Conservation (phyloP, 768 basidiomycete genomes). For the Amanita rimosa region DNA sequence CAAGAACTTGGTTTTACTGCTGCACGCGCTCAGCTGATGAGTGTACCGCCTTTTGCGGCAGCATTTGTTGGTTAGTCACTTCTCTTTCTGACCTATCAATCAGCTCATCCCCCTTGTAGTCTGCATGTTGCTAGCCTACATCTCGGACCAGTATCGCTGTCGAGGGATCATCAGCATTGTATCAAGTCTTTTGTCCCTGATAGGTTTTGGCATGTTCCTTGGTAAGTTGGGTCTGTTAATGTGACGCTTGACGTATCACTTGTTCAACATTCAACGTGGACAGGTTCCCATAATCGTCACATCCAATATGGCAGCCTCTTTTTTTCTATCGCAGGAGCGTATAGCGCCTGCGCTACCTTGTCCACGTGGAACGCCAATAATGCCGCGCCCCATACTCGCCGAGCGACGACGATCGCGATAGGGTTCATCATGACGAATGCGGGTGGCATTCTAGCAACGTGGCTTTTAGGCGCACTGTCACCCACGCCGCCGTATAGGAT, state of each 20-base stretch:
- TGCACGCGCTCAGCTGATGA: conserved; percentile 47
- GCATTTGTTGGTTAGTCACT: conserved; percentile 35
- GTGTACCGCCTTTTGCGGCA: conserved; percentile 42
- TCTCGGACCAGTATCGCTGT: conserved; percentile 42
- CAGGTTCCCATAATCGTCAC: conserved; percentile 25
- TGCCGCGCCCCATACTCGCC: conserved; percentile 36
- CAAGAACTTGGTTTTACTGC: conserved; percentile 45
- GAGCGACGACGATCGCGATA: conserved; percentile 47
- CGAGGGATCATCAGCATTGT: conserved; percentile 38
- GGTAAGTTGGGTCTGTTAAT: conserved; percentile 19
- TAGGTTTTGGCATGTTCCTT: conserved; percentile 48
- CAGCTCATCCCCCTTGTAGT: conserved; percentile 12
- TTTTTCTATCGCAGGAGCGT: conserved; percentile 40
- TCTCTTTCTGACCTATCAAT: background rate
- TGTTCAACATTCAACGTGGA: background rate
- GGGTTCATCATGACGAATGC: conserved; percentile 47
- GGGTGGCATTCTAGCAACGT: conserved; percentile 51
- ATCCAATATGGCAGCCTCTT: conserved; percentile 47
- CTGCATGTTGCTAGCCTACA: conserved; percentile 25
- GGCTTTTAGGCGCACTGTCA: conserved; percentile 43
- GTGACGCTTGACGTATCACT: background rate
- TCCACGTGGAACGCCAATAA: conserved; percentile 16
- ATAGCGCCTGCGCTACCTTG: conserved; percentile 40
- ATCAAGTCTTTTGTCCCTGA: conserved; percentile 27
- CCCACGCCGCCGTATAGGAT: conserved; percentile 31